Evolutionary conservation across 2,329 filamentous ascomycete genomes (phyloP).

Genomic region (Zelopaecilomyces penicillatus): DNA sequence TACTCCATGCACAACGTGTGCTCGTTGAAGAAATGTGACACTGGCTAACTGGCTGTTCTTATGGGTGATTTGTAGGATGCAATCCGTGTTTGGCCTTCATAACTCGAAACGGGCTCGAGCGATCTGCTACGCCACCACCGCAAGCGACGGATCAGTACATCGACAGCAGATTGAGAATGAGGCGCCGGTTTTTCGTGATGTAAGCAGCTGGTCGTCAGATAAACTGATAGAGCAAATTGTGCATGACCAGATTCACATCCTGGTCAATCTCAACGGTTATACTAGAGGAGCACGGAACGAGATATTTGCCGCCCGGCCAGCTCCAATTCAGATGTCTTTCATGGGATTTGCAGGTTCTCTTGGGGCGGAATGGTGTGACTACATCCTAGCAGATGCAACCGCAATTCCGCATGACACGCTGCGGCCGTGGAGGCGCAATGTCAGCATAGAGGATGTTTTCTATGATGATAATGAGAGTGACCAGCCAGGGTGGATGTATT

Average conservation of each 20-base stretch:
- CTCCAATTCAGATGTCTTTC: conserved; percentile 97
- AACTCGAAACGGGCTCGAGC: conserved; percentile 65
- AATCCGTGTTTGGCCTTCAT: conserved; percentile 94
- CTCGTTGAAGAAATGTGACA: neutral
- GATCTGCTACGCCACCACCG: conserved; percentile 91
- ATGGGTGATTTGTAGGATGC: conserved; percentile 53
- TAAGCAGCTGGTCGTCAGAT: conserved; percentile 78
- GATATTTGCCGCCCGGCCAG: conserved; percentile 88
- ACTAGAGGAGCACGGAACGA: conserved; percentile 95
- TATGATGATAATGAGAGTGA: conserved; percentile 58
- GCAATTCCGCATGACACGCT: conserved; percentile 78
- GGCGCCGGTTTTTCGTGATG: conserved; percentile 83
- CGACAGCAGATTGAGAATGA: conserved; percentile 89
- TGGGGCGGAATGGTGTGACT: conserved; percentile 97
- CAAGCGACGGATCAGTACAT: conserved; percentile 81
- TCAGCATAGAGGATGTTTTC: conserved; percentile 63
- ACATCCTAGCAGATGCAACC: conserved; percentile 81
- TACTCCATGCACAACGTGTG: neutral
- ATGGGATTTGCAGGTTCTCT: conserved; percentile 98
- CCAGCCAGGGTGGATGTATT: conserved; percentile 81
- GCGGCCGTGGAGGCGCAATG: conserved; percentile 68
- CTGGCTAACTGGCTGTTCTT: neutral
- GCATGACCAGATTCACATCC: conserved; percentile 80
- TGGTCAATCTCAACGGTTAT: conserved; percentile 97
- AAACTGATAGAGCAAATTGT: conserved; percentile 79